phyloP scores from a whole-genome alignment of 345 rosid species.

The Crucihimalaya himalaica region DNA sequence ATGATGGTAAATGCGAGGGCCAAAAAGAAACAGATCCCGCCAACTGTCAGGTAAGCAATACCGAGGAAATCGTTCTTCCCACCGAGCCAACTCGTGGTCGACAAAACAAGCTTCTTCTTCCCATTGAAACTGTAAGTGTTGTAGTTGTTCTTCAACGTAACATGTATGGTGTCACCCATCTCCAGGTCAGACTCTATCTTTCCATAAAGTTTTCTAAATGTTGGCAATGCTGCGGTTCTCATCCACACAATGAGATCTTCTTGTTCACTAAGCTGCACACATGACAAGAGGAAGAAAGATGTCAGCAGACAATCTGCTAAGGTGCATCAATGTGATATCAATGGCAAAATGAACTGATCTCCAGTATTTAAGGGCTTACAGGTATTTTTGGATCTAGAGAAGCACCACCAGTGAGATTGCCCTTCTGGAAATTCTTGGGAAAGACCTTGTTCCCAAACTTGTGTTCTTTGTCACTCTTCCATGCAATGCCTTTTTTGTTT shows the following conservation, averaged over 20 bases:
- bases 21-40: conserved; percentile 84
- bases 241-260: conserved; percentile 98
- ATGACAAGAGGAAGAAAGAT: conserved; percentile 11
- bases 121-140: conserved; percentile 95
- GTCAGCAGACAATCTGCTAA: background rate
- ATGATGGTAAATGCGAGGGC: conserved; percentile 79
- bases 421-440: conserved; percentile 81
- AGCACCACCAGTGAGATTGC: conserved; percentile 65
- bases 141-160: conserved; percentile 64
- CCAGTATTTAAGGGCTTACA: conserved; percentile 38
- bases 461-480: conserved; percentile 95
- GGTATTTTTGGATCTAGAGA: conserved; percentile 46
- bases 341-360: background rate
- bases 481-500: conserved; percentile 74
- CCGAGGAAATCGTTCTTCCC: conserved; percentile 98
- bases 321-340: conserved; percentile 14
- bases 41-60: conserved; percentile 91
- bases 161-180: conserved; percentile 52
- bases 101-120: conserved; percentile 94
- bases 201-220: conserved; percentile 94
- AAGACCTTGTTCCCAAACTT: conserved; percentile 82
- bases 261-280: conserved; percentile 78
- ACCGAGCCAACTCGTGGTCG: conserved; percentile 98
- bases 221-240: conserved; percentile 99
- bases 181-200: conserved; percentile 85